Evolutionary conservation across 179 eudicot genomes (phyloP).

Genomic region (Patellifolia procumbens): DNA sequence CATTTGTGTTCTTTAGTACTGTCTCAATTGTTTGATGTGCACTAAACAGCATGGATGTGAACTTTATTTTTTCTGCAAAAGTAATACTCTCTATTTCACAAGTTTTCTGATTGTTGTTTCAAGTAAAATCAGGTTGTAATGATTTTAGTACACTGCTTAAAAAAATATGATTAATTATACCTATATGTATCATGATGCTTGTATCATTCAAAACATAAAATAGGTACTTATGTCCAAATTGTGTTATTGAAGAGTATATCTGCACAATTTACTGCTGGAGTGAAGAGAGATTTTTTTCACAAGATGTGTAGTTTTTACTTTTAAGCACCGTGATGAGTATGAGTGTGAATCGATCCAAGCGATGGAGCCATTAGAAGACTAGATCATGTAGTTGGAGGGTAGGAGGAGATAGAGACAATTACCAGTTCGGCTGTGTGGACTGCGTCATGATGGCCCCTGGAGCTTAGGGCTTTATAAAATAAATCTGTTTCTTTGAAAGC

Average conservation of each 20-base stretch:
- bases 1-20: not conserved
- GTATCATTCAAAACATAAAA: not conserved
- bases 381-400: not conserved
- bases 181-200: no score
- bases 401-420: constrained; percentile 12
- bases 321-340: not conserved
- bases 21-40: not conserved
- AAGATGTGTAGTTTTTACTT: not conserved
- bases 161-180: not conserved
- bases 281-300: not conserved
- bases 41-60: not conserved
- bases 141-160: not conserved
- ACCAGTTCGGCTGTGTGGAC: constrained; percentile 98
- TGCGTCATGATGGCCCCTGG: constrained; percentile 86
- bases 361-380: not conserved
- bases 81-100: not conserved
- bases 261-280: not conserved
- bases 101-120: not conserved
- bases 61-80: not conserved
- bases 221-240: not conserved
- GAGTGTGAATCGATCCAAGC: not conserved
- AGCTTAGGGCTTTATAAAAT: constrained; percentile 86
- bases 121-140: not conserved
- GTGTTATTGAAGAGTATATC: not conserved
- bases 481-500: constrained; percentile 98